Base-by-base conservation (phyloP, 768 basidiomycete genomes). In the Mycena rosella region DNA sequence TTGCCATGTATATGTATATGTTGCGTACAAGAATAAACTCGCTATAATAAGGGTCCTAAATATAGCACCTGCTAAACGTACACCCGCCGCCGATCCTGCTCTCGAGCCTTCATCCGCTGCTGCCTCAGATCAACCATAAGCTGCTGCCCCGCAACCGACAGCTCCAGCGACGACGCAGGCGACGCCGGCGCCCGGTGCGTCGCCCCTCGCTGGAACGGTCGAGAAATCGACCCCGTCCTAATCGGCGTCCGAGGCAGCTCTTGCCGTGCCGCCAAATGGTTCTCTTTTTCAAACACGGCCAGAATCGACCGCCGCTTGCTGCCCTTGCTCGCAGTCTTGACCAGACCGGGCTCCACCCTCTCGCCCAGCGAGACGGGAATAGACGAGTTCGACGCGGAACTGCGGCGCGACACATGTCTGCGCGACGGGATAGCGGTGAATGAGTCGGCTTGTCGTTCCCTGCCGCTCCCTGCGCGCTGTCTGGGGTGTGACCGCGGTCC, bases 121-220 rank as follows among this genome's bases (percentile, higher is more conserved):
- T 84, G 81, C 62, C 92, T 82, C 48, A 90, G 74, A 71, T 89
- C 85, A 63, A 80, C 79, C 92, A 94, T 94, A 73, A 94, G 83
- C 74, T 89, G 84, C 70, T 83, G 84, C 7, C 86, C 89, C 34
- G 89, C 79, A 17, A 91, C 91, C 22, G 92, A 94, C 55, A 94
- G 79, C 68, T 94, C 93, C 13, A 91, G 86, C 3, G 92, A 92
- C 30, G 87, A 89, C 26, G 90, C 86, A 24, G 92, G 91, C 2
- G 91, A 92, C 4, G 89, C 85, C 32, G 76, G 74, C 63, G 79
- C 82, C 15, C 80, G 79, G 30, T 76, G 74, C 8, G 86, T 85
- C 13, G 83, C 81, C 51, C 81, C 80, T 73, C 24, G 82, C 79
- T 22, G 78, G 76, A 18, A 84, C 78, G 58, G 78, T 77, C 27